A percentile compares a stretch with the other conserved stretches of the same genome.
phyloP scores from a whole-genome alignment of 371 early-diverging fungal genomes.

The Haplosporangium sp. region DNA sequence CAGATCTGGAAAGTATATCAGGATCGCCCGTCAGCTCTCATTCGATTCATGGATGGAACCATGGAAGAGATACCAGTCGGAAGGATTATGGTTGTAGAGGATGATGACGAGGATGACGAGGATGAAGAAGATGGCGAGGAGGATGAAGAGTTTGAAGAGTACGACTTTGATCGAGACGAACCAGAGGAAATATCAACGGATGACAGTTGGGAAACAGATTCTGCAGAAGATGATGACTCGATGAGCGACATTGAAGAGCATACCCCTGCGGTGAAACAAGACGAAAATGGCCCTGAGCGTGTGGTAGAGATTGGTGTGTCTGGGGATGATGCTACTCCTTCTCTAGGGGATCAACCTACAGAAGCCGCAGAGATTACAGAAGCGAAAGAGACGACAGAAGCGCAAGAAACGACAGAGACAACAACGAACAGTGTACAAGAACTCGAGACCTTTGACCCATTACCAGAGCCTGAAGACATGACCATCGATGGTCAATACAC shows the following conservation, averaged over 20 bases:
- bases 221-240: conserved; percentile 43
- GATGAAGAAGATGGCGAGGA: conserved; percentile 28
- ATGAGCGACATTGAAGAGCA: conserved; percentile 28
- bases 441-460: conserved; percentile 24
- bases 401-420: neutral
- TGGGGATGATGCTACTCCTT: neutral
- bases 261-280: neutral
- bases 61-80: conserved; percentile 50
- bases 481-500: neutral
- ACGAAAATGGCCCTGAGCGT: neutral
- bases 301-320: neutral
- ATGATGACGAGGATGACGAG: conserved; percentile 39
- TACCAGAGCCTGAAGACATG: conserved; percentile 25
- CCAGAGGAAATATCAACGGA: conserved; percentile 39
- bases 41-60: conserved; percentile 57
- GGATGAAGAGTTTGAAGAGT: conserved; percentile 35
- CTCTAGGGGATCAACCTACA: neutral
- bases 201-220: conserved; percentile 55
- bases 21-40: conserved; percentile 50
- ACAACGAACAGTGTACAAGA: conserved; percentile 1
- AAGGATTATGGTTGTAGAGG: conserved; percentile 54
- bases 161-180: conserved; percentile 48
- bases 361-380: neutral
- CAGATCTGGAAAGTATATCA: conserved; percentile 54
- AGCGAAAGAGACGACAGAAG: neutral